phyloP scores from a whole-genome alignment of 2,329 filamentous ascomycete species.

The Aspergillus tubingensis region DNA sequence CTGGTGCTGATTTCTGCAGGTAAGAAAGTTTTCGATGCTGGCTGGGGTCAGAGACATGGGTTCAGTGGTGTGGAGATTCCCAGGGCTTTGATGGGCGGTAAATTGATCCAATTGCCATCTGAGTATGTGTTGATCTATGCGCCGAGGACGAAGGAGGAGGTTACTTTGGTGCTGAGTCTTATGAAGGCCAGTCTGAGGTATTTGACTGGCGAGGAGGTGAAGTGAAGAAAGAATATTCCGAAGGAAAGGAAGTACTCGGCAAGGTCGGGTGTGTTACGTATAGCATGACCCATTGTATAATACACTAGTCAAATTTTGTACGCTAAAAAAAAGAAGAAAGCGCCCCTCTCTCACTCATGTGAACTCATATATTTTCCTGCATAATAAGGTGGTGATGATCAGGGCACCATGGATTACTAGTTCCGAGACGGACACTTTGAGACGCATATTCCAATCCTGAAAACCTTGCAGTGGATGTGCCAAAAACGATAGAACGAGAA shows the following conservation, averaged over 20 bases:
- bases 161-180: constrained; percentile 34
- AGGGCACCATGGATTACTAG: too few species aligned
- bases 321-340: background rate
- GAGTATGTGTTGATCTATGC: constrained; percentile 40
- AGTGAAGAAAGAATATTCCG: constrained; percentile 8
- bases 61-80: constrained; percentile 59
- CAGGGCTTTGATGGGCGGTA: constrained; percentile 54
- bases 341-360: background rate
- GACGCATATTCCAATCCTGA: too few species aligned
- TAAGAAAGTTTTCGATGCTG: constrained; percentile 67
- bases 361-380: background rate
- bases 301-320: background rate
- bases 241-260: background rate
- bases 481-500: too few species aligned
- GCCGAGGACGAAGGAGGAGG: constrained; percentile 34
- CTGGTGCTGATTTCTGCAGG: constrained; percentile 17
- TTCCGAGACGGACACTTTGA: too few species aligned
- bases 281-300: background rate
- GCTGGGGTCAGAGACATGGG: constrained; percentile 73
- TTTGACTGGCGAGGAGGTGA: constrained; percentile 30
- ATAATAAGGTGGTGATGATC: background rate
- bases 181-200: constrained; percentile 36
- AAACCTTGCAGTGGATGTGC: too few species aligned
- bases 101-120: constrained; percentile 19
- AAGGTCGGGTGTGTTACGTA: background rate